phyloP scores from a whole-genome alignment of 352 stramenopile species.

The Globisporangium iwayamae region DNA sequence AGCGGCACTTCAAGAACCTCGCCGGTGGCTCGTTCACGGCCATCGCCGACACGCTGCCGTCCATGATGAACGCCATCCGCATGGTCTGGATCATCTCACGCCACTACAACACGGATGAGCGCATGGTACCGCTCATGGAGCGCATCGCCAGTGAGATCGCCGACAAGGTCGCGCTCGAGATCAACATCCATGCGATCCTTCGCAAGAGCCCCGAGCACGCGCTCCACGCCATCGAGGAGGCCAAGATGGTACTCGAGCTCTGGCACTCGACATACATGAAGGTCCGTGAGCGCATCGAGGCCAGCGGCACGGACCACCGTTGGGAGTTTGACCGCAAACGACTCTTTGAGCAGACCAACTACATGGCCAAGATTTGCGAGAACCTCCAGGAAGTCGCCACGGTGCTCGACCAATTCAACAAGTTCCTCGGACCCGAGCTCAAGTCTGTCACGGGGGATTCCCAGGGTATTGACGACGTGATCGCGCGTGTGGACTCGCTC shows the following conservation, averaged over 20 bases:
- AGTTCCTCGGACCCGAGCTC: constrained; percentile 95
- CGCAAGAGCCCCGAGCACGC: constrained; percentile 71
- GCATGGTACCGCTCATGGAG: constrained; percentile 96
- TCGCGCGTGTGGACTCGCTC: constrained; percentile 80
- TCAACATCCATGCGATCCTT: constrained; percentile 91
- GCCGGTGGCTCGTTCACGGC: constrained; percentile 85
- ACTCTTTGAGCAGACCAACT: constrained; percentile 95
- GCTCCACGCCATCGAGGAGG: constrained; percentile 84
- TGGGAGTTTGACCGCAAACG: constrained; percentile 96
- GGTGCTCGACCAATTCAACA: constrained; percentile 94
- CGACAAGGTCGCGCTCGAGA: constrained; percentile 89
- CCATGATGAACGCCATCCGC: constrained; percentile 96
- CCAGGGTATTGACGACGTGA: constrained; percentile 93
- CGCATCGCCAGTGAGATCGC: constrained; percentile 93
- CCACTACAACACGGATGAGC: constrained; percentile 97
- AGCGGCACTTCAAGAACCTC: constrained; percentile 96
- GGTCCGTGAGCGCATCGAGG: constrained; percentile 92
- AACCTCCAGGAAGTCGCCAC: constrained; percentile 92
- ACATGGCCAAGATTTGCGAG: constrained; percentile 95
- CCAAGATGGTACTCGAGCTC: constrained; percentile 89
- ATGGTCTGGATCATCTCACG: constrained; percentile 98
- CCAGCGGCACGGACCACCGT: constrained; percentile 91
- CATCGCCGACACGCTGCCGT: constrained; percentile 92
- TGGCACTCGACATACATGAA: constrained; percentile 96
- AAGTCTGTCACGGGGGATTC: constrained; percentile 94